Evolutionary conservation across 1,139 yeast species (phyloP), one percentile per base, ranked within the genome.

Genomic region (Magnusiomyces sp.): DNA sequence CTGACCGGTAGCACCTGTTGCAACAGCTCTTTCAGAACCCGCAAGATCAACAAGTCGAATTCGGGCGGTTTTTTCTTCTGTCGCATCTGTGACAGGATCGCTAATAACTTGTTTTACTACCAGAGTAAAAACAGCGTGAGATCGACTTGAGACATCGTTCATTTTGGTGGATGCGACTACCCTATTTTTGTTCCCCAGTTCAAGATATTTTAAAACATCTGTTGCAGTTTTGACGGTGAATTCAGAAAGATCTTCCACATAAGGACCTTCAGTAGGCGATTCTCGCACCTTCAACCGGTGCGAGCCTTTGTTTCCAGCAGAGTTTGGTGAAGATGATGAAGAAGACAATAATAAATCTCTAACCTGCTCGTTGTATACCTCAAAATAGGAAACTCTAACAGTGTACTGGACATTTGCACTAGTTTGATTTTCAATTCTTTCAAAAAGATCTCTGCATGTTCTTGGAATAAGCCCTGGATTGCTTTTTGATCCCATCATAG

Each of bases 31-130:
- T 61, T 85, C 95, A 0, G 90, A 81, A 0, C 95, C 95, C 0
- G 95, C 95, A 58, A 85, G 69, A 66, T 85, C 95, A 1, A 85
- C 92, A 33, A 85, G 70, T 53, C 86, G 74, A 40, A 85, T 71
- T 54, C 79, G 76, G 1, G 92, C 81, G 40, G 80, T 75, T 57
- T 76, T 80, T 33, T 75, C 77, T 19, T 83, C 79, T 7, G 76
- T 72, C 1, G 77, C 75, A 38, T 75, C 70, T 27, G 69, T 67
- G 13, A 65, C 67, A 36, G 68, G 65, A 40, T 66, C 64, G 56
- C 69, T 72, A 51, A 71, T 69, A 17, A 80, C 80, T 59, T 83
- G 90, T 47, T 75, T 74, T 47, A 85, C 70, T 5, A 73, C 69
- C 23, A 86, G 62, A 0, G 87, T 81, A 50, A 85, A 74, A 0